phyloP scores from a whole-genome alignment of 106 monocot genomes.

The Hemerocallis citrina region DNA sequence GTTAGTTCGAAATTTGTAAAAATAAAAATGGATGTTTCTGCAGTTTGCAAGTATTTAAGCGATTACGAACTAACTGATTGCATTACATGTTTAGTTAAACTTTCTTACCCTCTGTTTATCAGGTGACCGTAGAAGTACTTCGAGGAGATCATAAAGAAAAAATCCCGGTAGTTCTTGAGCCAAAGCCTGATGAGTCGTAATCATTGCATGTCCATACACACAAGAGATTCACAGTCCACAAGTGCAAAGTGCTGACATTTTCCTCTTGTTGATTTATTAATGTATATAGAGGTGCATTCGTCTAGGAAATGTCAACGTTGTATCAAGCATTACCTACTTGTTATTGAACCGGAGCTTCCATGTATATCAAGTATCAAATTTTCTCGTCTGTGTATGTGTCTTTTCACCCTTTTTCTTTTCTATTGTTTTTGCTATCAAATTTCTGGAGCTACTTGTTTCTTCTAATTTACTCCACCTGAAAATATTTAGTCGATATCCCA shows the following conservation, averaged over 20 bases:
- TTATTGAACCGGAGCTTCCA: background rate
- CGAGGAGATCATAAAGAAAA: slow-evolving; percentile 94
- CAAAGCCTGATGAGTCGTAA: slow-evolving; percentile 76
- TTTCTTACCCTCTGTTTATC: background rate
- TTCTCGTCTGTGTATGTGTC: too few relatives aligned
- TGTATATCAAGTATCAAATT: background rate
- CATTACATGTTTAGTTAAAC: background rate
- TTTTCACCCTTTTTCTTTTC: too few relatives aligned
- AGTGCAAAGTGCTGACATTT: background rate
- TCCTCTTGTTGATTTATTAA: background rate
- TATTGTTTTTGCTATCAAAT: too few relatives aligned
- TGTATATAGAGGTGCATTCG: background rate
- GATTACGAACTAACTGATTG: too few relatives aligned
- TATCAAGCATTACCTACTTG: background rate
- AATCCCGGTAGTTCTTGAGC: slow-evolving; percentile 83
- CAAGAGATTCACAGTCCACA: background rate
- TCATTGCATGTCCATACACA: background rate
- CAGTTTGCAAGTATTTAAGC: background rate
- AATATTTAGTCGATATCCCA: too few relatives aligned
- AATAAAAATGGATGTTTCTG: background rate
- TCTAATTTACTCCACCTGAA: too few relatives aligned
- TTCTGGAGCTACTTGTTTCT: too few relatives aligned
- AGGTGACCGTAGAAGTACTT: slow-evolving; percentile 86
- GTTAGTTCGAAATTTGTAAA: background rate
- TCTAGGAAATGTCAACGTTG: background rate